phyloP scores from a whole-genome alignment of 1,284 basidiomycete genomes.

The Malassezia psittaci region DNA sequence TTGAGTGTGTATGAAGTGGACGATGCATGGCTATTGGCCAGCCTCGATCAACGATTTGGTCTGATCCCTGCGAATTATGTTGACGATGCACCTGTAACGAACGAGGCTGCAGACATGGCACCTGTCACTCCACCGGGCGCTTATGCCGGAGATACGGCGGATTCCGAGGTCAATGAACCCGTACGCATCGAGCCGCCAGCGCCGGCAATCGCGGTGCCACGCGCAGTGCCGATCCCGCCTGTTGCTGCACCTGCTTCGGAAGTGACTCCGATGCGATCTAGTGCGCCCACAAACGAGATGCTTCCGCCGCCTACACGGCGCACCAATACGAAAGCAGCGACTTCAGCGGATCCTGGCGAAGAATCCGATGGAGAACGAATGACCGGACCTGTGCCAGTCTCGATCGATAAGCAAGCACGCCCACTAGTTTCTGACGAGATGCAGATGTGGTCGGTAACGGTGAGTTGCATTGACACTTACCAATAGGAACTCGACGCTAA shows the following conservation, averaged over 20 bases:
- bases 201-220: not conserved
- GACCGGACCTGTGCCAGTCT: slow-evolving; percentile 19
- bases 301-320: not conserved
- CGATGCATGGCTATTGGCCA: slow-evolving; percentile 39
- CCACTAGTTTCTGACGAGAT: slow-evolving; percentile 33
- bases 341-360: slow-evolving; percentile 4
- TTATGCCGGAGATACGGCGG: no score
- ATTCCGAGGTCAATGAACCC: no score
- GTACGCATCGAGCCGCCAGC: not conserved
- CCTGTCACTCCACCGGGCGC: no score
- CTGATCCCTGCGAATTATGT: slow-evolving; percentile 46
- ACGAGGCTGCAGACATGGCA: not conserved
- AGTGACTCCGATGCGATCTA: not conserved
- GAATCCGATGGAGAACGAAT: slow-evolving; percentile 25
- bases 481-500: slow-evolving; percentile 25
- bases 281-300: not conserved
- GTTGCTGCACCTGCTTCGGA: not conserved
- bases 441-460: slow-evolving; percentile 46
- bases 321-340: not conserved
- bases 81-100: slow-evolving; percentile 14
- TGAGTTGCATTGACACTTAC: slow-evolving; percentile 5
- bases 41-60: slow-evolving; percentile 28
- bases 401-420: slow-evolving; percentile 20
- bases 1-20: slow-evolving; percentile 39
- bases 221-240: not conserved